Evolutionary conservation across 2,329 filamentous ascomycete genomes (phyloP).

Genomic region (Ceratocystis ficicola): DNA sequence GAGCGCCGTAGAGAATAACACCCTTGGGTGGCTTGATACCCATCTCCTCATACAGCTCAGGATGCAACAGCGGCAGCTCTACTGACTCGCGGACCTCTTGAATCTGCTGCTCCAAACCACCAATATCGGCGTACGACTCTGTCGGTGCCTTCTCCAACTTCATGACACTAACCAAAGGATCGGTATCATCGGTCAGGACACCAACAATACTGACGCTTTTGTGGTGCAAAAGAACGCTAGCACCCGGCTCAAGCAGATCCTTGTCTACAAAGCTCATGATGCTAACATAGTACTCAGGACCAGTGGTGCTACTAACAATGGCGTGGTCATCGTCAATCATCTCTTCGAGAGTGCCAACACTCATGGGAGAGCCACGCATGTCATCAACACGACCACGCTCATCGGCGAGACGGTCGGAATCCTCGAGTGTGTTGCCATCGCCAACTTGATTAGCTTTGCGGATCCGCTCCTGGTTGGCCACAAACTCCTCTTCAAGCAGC

Average conservation of each 20-base stretch:
- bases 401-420: conserved; percentile 75
- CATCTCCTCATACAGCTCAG: conserved; percentile 98
- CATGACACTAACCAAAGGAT: conserved; percentile 95
- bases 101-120: conserved; percentile 87
- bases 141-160: conserved; percentile 98
- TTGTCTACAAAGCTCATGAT: conserved; percentile 99
- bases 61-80: conserved; percentile 85
- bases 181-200: conserved; percentile 89
- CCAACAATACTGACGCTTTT: conserved; percentile 97
- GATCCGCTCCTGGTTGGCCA: conserved; percentile 94
- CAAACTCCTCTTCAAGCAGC: conserved; percentile 92
- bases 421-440: conserved; percentile 59
- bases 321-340: conserved; percentile 99
- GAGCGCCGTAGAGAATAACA: conserved; percentile 95
- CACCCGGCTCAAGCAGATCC: conserved; percentile 89
- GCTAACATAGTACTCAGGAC: conserved; percentile 96
- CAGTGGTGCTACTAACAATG: conserved; percentile 93
- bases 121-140: conserved; percentile 96
- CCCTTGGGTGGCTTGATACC: conserved; percentile 99
- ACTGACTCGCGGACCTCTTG: conserved; percentile 97
- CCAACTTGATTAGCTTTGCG: conserved; percentile 81
- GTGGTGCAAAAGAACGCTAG: conserved; percentile 89
- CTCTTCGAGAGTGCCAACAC: conserved; percentile 92
- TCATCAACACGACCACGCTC: conserved; percentile 92
- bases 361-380: conserved; percentile 97